Conservation (phyloP, 208 protist genomes). For the Strigomonas galati region DNA sequence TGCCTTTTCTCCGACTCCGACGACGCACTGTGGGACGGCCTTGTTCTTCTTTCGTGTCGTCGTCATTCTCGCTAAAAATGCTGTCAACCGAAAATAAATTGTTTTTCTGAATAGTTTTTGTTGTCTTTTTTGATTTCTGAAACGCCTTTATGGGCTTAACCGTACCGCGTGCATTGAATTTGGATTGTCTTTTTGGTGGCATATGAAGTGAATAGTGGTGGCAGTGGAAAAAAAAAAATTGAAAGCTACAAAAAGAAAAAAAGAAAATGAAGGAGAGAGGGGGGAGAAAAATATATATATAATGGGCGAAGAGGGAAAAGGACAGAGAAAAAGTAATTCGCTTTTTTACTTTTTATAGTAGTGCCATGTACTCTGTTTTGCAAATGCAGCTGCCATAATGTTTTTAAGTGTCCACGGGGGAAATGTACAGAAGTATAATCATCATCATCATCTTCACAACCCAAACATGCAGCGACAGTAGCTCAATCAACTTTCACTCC, state of each 20-base stretch:
- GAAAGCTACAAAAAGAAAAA: not conserved
- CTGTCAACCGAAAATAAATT: not conserved
- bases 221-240: not conserved
- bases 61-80: not conserved
- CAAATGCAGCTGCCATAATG: no score
- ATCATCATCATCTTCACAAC: no score
- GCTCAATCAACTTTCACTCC: not conserved
- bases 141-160: not conserved
- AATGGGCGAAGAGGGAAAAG: no score
- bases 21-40: no score
- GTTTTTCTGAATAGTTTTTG: not conserved
- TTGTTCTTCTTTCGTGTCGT: not conserved
- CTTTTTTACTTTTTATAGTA: no score
- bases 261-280: not conserved
- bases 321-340: no score
- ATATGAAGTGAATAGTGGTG: not conserved
- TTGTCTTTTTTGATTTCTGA: not conserved
- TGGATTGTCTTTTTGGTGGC: not conserved
- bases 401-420: no score
- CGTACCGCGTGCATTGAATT: not conserved
- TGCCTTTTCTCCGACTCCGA: not conserved
- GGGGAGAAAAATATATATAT: no score
- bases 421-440: not conserved
- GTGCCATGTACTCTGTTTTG: no score
- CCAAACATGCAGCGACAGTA: not conserved